Percentiles rank a stretch among this genome's conserved stretches.
Conservation (phyloP, 2,329 filamentous ascomycete genomes). For the Pseudocercospora crystallina region DNA sequence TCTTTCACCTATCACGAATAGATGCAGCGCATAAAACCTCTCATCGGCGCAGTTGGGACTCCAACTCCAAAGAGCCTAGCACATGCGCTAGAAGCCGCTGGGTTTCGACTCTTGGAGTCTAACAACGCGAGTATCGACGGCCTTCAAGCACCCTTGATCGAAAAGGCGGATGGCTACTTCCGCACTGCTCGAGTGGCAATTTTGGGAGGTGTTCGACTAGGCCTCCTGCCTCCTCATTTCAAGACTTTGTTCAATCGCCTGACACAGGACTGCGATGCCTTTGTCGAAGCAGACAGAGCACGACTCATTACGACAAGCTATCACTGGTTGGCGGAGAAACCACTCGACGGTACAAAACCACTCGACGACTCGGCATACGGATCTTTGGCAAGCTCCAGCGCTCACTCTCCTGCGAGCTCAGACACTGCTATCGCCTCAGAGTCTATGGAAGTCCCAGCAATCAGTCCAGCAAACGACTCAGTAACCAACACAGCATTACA, state of each 20-base stretch:
- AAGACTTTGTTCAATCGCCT: conserved; percentile 29
- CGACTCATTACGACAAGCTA: conserved; percentile 31
- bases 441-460: no score
- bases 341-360: neutral
- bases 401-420: conserved; percentile 10
- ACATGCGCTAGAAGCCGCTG: conserved; percentile 24
- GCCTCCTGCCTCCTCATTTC: conserved; percentile 30
- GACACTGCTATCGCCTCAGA: conserved; percentile 6
- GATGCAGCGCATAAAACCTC: conserved; percentile 30
- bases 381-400: conserved; percentile 13
- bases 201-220: conserved; percentile 22
- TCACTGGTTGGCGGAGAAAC: conserved; percentile 33
- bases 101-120: conserved; percentile 25
- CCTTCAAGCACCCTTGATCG: conserved; percentile 30
- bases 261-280: conserved; percentile 29
- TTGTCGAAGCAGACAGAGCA: conserved; percentile 29
- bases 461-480: no score
- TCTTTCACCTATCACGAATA: conserved; percentile 3
- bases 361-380: conserved; percentile 12
- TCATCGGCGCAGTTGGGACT: conserved; percentile 33
- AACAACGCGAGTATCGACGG: conserved; percentile 29
- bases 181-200: conserved; percentile 17
- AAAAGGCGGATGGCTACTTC: conserved; percentile 29
- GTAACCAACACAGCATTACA: no score
- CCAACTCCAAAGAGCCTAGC: conserved; percentile 28